Base-by-base conservation (phyloP, 352 stramenopile genomes). In the Hyaloperonospora arabidopsidis region DNA sequence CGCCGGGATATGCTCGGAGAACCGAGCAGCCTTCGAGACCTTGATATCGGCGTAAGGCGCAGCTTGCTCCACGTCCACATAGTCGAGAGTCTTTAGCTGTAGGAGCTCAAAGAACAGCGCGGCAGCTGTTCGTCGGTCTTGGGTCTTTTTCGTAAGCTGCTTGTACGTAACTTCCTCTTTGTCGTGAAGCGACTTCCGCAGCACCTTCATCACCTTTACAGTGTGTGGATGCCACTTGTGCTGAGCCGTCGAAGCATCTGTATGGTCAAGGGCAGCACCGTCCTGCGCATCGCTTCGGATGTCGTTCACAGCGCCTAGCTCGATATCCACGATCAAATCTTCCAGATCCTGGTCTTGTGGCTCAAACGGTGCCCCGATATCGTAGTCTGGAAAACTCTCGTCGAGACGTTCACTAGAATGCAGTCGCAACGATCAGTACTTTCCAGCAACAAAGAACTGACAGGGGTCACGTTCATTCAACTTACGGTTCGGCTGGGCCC, bases 221-320 rank as follows among this genome's bases (percentile, higher is more conserved):
- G 95, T 98, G 68, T 98, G 93, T 34, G 95, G 96, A 73, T 98
- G 95, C 95, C 95, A 98, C 61, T 98, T 98, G 72, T 97, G 87
- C 45, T 89, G 79, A 5, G 76, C 80, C 1, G 74, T 82, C 0
- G 76, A 79, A 10, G 58, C 71, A 21, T 57, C 72, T 29, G 74
- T 22, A 41, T 74, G 57, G 17, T 64, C 55, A 15, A 52, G 5
- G 2, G 75, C 57, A 25, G 68, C 64, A 5, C 40, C 49, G 5
- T 73, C 61, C 39, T 81, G 72, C 21, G 76, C 68, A 61, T 87
- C 85, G 23, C 70, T 76, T 52, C 84, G 79, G 34, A 90, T 57
- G 41, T 93, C 79, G 50, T 88, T 90, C 23, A 87, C 80, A 2
- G 83, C 68, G 2, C 79, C 84, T 7, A 94, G 59, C 56, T 94